Base-by-base conservation (phyloP, 2,329 filamentous ascomycete genomes). In the Amphichorda felina region DNA sequence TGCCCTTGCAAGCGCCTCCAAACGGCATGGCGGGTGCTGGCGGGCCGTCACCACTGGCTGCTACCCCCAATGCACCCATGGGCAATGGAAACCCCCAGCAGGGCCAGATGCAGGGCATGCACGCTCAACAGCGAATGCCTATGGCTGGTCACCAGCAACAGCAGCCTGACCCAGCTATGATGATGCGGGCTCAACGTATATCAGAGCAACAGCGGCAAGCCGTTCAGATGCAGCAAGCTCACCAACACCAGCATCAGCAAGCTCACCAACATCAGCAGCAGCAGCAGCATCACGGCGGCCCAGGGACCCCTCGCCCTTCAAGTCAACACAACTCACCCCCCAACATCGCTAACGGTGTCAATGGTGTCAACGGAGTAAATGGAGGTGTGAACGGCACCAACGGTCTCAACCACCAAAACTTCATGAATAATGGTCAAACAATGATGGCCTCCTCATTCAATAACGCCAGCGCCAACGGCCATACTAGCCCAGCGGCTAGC, bases 151-250 rank as follows among this genome's bases (percentile, higher is more conserved):
- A 27, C 17, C 36, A 38, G 33, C 37, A 55, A 25, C 50, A 53
- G 28, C 54, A 53, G 27, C 51, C 72, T 3, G 71, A 77, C 40
- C 59, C 71, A 18, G 66, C 66, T 37, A 55, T 78, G 32, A 65
- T 78, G 45, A 61, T 79, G 45, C 77, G 81, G 47, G 72, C 77
- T 13, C 75, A 77, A 37, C 72, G 75, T 30, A 75, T 83, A 29
- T 68, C 80, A 9, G 76, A 82, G 46, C 73, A 78, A 46, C 75
- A 79, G 46, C 65, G 72, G 11, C 64, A 60, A 27, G 63, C 61
- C 10, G 61, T 68, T 4, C 64, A 70, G 40, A 57, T 65, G 46
- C 66, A 68, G 37, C 61, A 64, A 28, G 50, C 51, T 13, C 55
- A 61, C 29, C 47, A 48, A 17, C 47, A 42, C n/a, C 44, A 44